Evolutionary conservation across 495 filamentous ascomycete genomes (phyloP).

Genomic region (Chaetomidium leptoderma): DNA sequence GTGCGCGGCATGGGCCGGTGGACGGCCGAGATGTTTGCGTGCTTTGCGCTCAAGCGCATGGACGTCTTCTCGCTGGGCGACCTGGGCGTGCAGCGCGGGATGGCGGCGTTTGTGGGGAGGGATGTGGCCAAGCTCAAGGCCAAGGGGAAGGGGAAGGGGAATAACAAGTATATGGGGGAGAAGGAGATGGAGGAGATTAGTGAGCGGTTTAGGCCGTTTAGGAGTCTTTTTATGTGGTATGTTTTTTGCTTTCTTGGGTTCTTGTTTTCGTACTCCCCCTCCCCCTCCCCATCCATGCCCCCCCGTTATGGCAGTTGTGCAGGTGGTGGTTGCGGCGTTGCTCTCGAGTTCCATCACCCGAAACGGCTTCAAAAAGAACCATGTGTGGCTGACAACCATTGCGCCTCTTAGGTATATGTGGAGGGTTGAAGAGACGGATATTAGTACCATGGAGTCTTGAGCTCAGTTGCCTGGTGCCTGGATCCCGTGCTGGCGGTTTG

Average conservation of each 20-base stretch:
- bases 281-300: too few relatives aligned
- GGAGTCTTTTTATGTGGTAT: slow-evolving; percentile 68
- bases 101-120: slow-evolving; percentile 79
- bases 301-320: too few relatives aligned
- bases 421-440: slow-evolving; percentile 71
- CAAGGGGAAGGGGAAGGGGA: slow-evolving; percentile 81
- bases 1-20: slow-evolving; percentile 84
- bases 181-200: slow-evolving; percentile 82
- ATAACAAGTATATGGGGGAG: slow-evolving; percentile 95
- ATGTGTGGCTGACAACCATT: too few relatives aligned
- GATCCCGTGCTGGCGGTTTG: background rate
- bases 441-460: slow-evolving; percentile 55
- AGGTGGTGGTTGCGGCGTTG: too few relatives aligned
- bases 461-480: background rate
- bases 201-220: slow-evolving; percentile 77
- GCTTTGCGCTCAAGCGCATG: slow-evolving; percentile 83
- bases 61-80: slow-evolving; percentile 93
- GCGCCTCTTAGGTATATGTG: too few relatives aligned
- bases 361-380: too few relatives aligned
- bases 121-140: slow-evolving; percentile 80
- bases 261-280: too few relatives aligned
- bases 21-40: slow-evolving; percentile 97
- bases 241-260: too few relatives aligned
- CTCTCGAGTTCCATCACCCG: too few relatives aligned
- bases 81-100: slow-evolving; percentile 89